Conservation (phyloP, 2,329 filamentous ascomycete genomes). For the Neopestalotiopsis rosae region DNA sequence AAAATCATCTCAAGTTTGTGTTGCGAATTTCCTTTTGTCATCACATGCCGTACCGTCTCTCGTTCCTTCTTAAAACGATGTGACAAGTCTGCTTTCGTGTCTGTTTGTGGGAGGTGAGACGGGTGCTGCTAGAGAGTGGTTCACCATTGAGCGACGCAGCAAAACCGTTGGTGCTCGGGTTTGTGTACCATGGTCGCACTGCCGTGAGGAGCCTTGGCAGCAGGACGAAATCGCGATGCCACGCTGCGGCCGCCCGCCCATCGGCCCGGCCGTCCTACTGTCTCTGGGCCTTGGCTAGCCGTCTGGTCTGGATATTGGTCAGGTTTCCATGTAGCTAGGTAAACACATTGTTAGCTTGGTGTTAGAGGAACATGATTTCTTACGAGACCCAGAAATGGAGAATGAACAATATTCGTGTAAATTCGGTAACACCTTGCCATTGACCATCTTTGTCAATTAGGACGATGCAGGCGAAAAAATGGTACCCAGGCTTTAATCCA, state of each 20-base stretch:
- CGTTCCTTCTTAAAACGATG: neutral
- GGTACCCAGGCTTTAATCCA: too few species aligned
- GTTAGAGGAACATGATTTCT: neutral
- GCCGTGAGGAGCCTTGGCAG: neutral
- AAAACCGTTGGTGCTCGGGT: neutral
- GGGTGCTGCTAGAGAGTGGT: neutral
- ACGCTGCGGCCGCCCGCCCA: slow-evolving; percentile 9
- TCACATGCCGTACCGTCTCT: neutral
- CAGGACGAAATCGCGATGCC: slow-evolving; percentile 4
- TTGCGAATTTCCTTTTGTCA: neutral
- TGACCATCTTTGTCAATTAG: neutral
- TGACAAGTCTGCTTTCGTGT: slow-evolving; percentile 13
- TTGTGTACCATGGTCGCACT: slow-evolving; percentile 1
- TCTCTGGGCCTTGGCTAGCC: neutral
- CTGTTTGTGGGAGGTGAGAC: slow-evolving; percentile 12
- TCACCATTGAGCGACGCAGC: neutral
- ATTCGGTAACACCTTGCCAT: neutral
- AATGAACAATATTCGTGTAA: neutral
- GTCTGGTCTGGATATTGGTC: neutral
- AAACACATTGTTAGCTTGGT: too few species aligned
- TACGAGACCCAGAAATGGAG: neutral
- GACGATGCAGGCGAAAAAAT: too few species aligned
- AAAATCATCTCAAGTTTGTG: too few species aligned
- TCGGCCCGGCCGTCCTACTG: slow-evolving; percentile 9
- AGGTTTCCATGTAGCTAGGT: neutral